Evolutionary conservation across 208 protist genomes (phyloP), one percentile per base, ranked within the genome.

Genomic region (Trypanosoma congolense): DNA sequence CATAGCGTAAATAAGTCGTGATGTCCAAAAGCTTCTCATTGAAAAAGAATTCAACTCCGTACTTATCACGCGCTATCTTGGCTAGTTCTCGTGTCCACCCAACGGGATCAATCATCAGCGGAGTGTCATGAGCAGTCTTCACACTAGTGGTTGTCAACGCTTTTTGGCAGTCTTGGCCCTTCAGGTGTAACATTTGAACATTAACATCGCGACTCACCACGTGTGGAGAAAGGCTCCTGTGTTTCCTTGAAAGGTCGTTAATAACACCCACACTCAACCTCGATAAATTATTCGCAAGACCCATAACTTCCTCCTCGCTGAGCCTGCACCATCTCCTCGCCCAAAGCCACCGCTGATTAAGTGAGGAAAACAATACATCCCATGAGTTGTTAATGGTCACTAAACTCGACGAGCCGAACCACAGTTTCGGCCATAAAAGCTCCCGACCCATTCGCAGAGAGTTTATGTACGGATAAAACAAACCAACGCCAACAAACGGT

Each of bases 271-370:
- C 57, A 51, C 87, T 93, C 8, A 93, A 61, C 0, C 69, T 50
- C 12, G 83, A 84, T 2, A 93, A 63, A 61, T 89, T 87, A 54
- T 89, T 72, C 4, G 82, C 89, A 71, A 81, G 83, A 6, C 33
- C 48, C 69, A 87, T 79, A 19, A 87, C 75, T 52, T 90, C 73
- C 1, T 74, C 36, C 21, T 57, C 58, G 28, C 53, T 71, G 45
- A 84, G 71, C 41, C 41, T 58, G 25, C 70, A 68, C 28, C 76
- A 73, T 2, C 56, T 22, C 16, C 83, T 80, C 14, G 70, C 77
- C 54, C 61, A 73, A 36, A 92, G 58, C 84, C 87, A 94, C 19
- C 76, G 75, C 30, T 89, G 74, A 10, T 90, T 53, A 18, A 67
- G 42, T 0, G 75, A 30, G 19, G 77, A 80, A 50, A 92, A 70